Conservation (phyloP, 371 early-diverging fungal species). For the Mortierella sp. region DNA sequence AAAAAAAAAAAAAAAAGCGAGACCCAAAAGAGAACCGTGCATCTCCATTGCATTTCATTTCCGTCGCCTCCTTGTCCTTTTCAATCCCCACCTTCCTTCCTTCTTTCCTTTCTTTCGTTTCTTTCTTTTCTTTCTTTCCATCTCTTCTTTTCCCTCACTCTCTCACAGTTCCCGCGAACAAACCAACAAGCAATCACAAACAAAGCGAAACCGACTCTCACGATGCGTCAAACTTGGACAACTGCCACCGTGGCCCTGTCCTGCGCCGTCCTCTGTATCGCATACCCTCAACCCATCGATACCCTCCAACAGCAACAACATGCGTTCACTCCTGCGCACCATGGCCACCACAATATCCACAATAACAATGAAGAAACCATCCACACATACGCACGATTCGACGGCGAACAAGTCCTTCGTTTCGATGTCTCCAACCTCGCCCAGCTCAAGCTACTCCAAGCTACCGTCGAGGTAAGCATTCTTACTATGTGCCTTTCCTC, state of each 20-base stretch:
- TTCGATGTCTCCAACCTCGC: constrained; percentile 32
- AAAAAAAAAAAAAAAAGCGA: not conserved
- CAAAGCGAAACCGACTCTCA: not conserved
- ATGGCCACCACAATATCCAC: constrained; percentile 10
- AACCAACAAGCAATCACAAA: not conserved
- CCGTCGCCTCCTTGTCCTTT: not conserved
- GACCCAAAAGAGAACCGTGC: constrained; percentile 8
- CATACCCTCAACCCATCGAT: constrained; percentile 30
- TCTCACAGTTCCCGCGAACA: not conserved
- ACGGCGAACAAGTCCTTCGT: constrained; percentile 43
- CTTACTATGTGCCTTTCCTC: not conserved
- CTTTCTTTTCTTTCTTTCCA: not conserved
- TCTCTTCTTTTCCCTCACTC: not conserved
- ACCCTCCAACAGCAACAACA: constrained; percentile 20
- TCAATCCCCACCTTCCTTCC: not conserved
- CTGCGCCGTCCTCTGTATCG: constrained; percentile 27
- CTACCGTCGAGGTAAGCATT: constrained; percentile 35
- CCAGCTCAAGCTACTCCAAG: constrained; percentile 38
- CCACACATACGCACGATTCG: constrained; percentile 43
- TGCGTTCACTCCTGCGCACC: constrained; percentile 4
- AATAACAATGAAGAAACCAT: constrained; percentile 4
- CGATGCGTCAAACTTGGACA: constrained; percentile 32
- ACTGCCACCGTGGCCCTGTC: constrained; percentile 30
- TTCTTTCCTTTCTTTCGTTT: not conserved
- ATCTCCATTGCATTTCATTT: constrained; percentile 3